phyloP scores from a whole-genome alignment of 345 rosid species.

The Boechera stricta region DNA sequence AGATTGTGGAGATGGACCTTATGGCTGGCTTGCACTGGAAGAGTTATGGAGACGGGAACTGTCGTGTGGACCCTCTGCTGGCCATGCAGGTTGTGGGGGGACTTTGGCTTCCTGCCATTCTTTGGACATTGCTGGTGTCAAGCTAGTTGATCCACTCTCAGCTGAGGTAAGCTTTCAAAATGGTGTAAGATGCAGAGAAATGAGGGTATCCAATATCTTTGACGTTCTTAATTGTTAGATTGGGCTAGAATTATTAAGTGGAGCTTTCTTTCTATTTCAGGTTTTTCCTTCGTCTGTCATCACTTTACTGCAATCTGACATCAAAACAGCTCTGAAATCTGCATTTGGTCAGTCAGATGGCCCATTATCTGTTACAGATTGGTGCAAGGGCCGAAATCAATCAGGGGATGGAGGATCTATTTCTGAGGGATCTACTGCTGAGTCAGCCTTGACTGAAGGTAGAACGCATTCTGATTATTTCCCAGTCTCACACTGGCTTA shows the following conservation, averaged over 20 bases:
- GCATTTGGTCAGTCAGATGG: constrained; percentile 89
- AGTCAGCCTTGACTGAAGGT: constrained; percentile 76
- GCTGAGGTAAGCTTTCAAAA: constrained; percentile 72
- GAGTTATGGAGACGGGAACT: constrained; percentile 96
- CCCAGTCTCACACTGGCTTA: constrained; percentile 58
- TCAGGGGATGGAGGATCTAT: constrained; percentile 58
- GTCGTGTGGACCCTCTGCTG: constrained; percentile 93
- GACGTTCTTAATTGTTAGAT: constrained; percentile 16
- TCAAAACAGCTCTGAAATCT: constrained; percentile 84
- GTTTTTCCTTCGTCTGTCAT: constrained; percentile 81
- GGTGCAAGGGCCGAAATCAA: constrained; percentile 93
- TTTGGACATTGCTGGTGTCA: constrained; percentile 89
- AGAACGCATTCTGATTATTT: constrained; percentile 68
- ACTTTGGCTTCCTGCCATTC: constrained; percentile 94
- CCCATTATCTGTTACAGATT: constrained; percentile 84
- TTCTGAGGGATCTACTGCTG: constrained; percentile 80
- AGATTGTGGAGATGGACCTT: constrained; percentile 93
- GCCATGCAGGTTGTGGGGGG: constrained; percentile 99
- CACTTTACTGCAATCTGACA: constrained; percentile 86
- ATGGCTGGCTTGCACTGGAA: constrained; percentile 97
- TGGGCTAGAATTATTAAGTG: constrained; percentile 12
- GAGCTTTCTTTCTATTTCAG: constrained; percentile 53
- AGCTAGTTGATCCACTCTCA: constrained; percentile 94
- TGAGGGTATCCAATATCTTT: constrained; percentile 8
- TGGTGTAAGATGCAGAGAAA: constrained; percentile 28